A percentile compares a stretch with the other conserved stretches of the same genome.
Evolutionary conservation across 2,329 filamentous ascomycete species (phyloP).

Genomic region (Epichloe baconii): DNA sequence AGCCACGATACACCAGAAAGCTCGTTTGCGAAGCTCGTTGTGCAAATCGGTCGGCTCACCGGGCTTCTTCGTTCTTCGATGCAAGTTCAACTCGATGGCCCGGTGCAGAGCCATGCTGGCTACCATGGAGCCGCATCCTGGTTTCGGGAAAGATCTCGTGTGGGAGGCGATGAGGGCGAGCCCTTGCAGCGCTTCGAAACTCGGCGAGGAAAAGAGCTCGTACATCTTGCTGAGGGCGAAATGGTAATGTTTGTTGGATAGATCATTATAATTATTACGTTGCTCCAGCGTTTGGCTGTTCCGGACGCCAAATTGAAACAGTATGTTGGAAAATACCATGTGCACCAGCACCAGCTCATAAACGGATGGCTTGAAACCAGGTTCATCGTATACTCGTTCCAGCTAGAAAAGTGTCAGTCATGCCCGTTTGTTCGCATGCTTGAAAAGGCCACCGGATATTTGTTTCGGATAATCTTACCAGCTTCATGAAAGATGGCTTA

Average conservation of each 20-base stretch:
- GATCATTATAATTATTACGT: slow-evolving; percentile 42
- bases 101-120: slow-evolving; percentile 50
- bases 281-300: slow-evolving; percentile 46
- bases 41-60: slow-evolving; percentile 42
- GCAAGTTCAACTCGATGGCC: slow-evolving; percentile 63
- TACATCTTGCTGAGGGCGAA: slow-evolving; percentile 58
- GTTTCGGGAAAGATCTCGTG: slow-evolving; percentile 66
- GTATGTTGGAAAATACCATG: slow-evolving; percentile 68
- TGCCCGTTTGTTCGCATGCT: not conserved
- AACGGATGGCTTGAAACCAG: slow-evolving; percentile 44
- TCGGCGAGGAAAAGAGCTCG: slow-evolving; percentile 47
- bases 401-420: slow-evolving; percentile 27
- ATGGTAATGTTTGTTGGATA: slow-evolving; percentile 68
- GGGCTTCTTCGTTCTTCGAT: slow-evolving; percentile 49
- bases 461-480: slow-evolving; percentile 35
- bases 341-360: slow-evolving; percentile 60
- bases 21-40: slow-evolving; percentile 62
- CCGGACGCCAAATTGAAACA: slow-evolving; percentile 62
- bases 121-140: slow-evolving; percentile 59
- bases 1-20: slow-evolving; percentile 61
- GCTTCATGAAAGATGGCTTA: slow-evolving; percentile 54
- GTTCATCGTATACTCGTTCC: slow-evolving; percentile 56
- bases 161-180: slow-evolving; percentile 59
- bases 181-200: slow-evolving; percentile 57
- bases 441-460: not conserved